These are phyloP conservation scores for Termitomyces sp. DNA, from an alignment of 768 basidiomycete species.

Conservation along the genomic window DNA sequence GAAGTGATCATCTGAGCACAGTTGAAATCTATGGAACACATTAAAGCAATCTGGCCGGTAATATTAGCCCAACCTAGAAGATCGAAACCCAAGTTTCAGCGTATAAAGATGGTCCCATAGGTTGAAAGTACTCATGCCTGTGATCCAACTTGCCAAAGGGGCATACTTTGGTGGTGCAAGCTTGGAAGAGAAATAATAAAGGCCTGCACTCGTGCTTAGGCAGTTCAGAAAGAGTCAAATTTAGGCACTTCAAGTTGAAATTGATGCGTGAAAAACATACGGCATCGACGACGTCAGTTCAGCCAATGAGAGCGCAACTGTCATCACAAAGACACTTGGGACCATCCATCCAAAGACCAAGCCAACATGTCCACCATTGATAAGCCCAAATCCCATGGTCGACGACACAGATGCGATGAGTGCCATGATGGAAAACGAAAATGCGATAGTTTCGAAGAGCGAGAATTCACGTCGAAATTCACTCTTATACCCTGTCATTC, in stretches of 20 bases:
- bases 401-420: constrained; percentile 65
- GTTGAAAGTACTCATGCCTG: constrained; percentile 20
- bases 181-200: constrained; percentile 77
- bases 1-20: constrained; percentile 78
- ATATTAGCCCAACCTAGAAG: constrained; percentile 62
- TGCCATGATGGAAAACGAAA: constrained; percentile 69
- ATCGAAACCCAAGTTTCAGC: background rate
- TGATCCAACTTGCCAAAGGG: constrained; percentile 61
- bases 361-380: constrained; percentile 69
- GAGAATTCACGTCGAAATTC: constrained; percentile 2
- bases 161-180: constrained; percentile 58
- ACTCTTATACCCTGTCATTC: background rate
- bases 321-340: constrained; percentile 61
- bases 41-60: constrained; percentile 58
- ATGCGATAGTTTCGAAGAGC: constrained; percentile 26
- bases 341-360: constrained; percentile 78
- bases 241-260: background rate
- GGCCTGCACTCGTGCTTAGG: constrained; percentile 65
- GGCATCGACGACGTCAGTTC: constrained; percentile 73
- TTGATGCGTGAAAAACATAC: constrained; percentile 31
- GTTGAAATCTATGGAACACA: constrained; percentile 72
- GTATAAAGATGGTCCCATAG: background rate
- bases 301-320: constrained; percentile 66
- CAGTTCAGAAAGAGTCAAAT: background rate
- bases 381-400: constrained; percentile 57